Evolutionary conservation across 805 yeast species (phyloP).

Genomic region (Candida vartiovaarae): DNA sequence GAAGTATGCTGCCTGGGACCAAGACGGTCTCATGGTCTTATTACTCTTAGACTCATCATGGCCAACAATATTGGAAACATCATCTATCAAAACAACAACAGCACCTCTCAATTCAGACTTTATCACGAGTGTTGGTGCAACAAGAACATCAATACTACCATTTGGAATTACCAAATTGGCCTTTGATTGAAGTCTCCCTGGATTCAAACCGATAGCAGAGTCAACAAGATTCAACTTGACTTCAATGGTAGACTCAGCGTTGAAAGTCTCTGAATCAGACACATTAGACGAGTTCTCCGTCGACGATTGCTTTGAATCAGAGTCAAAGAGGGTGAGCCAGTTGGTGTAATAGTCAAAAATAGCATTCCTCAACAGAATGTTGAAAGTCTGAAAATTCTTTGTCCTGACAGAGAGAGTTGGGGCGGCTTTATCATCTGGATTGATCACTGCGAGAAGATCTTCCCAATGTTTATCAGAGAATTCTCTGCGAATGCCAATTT

Average conservation of each 20-base stretch:
- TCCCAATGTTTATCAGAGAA: conserved; percentile 16
- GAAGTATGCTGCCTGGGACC: conserved; percentile 36
- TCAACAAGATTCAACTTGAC: conserved; percentile 32
- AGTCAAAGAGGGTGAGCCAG: conserved; percentile 45
- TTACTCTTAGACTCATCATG: conserved; percentile 23
- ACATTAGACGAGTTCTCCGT: conserved; percentile 3
- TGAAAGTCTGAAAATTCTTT: conserved; percentile 29
- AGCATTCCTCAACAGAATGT: conserved; percentile 40
- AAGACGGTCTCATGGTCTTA: conserved; percentile 21
- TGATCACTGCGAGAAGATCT: conserved; percentile 27
- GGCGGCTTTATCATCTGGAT: conserved; percentile 26
- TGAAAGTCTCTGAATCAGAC: conserved; percentile 5
- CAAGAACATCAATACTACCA: conserved; percentile 45
- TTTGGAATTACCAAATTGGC: conserved; percentile 43
- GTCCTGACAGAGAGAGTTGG: conserved; percentile 37
- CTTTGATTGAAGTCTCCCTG: conserved; percentile 52
- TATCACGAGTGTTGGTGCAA: conserved; percentile 28
- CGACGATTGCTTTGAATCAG: conserved; percentile 4
- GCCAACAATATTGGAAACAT: conserved; percentile 31
- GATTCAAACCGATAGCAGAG: conserved; percentile 54
- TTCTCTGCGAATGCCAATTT: conserved; percentile 8
- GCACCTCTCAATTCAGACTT: conserved; percentile 44
- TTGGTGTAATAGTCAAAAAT: conserved; percentile 51
- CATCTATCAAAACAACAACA: conserved; percentile 58
- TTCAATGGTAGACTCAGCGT: conserved; percentile 7